Evolutionary conservation across 371 early-diverging fungal genomes (phyloP).

Genomic region (Mortierella sp.): DNA sequence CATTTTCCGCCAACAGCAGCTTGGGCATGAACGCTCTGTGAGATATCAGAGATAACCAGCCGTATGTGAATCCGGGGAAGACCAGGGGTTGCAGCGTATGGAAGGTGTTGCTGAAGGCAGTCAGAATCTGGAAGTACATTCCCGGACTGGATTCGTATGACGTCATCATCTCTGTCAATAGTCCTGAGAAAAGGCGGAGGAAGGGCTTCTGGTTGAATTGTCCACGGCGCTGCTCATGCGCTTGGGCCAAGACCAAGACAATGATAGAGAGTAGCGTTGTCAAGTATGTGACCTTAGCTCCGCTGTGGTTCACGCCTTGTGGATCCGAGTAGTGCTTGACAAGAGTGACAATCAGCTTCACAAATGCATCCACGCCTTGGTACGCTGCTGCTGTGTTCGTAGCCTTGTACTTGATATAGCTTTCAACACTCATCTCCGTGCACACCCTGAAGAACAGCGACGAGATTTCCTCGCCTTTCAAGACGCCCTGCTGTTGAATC

Average conservation of each 20-base stretch:
- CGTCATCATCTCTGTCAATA: constrained; percentile 84
- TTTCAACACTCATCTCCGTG: constrained; percentile 84
- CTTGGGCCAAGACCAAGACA: constrained; percentile 81
- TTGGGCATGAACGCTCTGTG: constrained; percentile 94
- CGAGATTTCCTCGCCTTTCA: constrained; percentile 79
- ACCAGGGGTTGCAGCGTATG: constrained; percentile 86
- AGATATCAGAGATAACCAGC: constrained; percentile 95
- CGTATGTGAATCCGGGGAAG: constrained; percentile 95
- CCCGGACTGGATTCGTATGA: constrained; percentile 76
- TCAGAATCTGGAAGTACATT: constrained; percentile 77
- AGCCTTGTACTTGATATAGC: constrained; percentile 72
- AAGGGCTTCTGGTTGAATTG: constrained; percentile 93
- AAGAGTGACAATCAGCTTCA: constrained; percentile 79
- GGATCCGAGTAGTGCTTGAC: constrained; percentile 68
- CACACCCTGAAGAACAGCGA: constrained; percentile 91
- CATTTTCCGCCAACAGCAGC: constrained; percentile 76
- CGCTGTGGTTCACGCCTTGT: constrained; percentile 58
- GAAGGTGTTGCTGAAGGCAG: constrained; percentile 83
- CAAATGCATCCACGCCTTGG: constrained; percentile 86
- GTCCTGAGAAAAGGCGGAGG: constrained; percentile 87
- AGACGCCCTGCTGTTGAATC: constrained; percentile 82
- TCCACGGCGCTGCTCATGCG: constrained; percentile 82
- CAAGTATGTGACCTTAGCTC: constrained; percentile 67
- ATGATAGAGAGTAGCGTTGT: constrained; percentile 87
- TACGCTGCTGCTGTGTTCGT: constrained; percentile 66